Conservation (phyloP, 2,329 filamentous ascomycete genomes). For the Colletotrichum cordylinicola region DNA sequence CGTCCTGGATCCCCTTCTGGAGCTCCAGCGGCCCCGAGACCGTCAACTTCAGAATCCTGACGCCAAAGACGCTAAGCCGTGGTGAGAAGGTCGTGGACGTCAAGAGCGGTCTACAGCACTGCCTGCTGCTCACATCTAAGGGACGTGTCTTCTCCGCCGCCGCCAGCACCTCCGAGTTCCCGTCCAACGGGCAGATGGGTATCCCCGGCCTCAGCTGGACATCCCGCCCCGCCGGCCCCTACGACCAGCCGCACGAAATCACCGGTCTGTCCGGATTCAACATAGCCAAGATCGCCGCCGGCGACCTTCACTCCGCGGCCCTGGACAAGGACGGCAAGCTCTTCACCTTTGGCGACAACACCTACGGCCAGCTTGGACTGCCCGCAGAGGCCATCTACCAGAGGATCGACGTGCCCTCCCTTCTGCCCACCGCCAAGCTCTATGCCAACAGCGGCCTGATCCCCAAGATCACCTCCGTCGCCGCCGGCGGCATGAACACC, state of each 20-base stretch:
- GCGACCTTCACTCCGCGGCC: conserved; percentile 85
- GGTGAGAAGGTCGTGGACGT: conserved; percentile 79
- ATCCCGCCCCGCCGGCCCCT: conserved; percentile 77
- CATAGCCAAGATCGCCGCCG: conserved; percentile 77
- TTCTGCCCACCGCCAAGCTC: conserved; percentile 73
- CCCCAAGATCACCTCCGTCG: conserved; percentile 76
- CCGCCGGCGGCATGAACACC: conserved; percentile 85
- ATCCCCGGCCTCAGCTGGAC: conserved; percentile 83
- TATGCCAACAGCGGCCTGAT: conserved; percentile 71
- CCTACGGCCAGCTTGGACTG: conserved; percentile 88
- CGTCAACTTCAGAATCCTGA: conserved; percentile 76
- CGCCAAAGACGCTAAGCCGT: conserved; percentile 67
- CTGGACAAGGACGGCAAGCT: conserved; percentile 78
- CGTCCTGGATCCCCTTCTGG: conserved; percentile 79
- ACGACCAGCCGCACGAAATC: conserved; percentile 84
- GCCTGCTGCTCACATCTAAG: conserved; percentile 80
- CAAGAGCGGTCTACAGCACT: conserved; percentile 82
- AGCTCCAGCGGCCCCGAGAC: conserved; percentile 34
- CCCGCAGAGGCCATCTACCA: conserved; percentile 68
- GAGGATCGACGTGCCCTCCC: conserved; percentile 71
- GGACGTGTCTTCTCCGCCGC: conserved; percentile 92
- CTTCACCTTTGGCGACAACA: conserved; percentile 92
- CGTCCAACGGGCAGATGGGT: conserved; percentile 84
- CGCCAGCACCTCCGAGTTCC: conserved; percentile 78
- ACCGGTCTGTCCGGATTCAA: conserved; percentile 72